Evolutionary conservation across 345 rosid species (phyloP).

Genomic region (Ceriops decandra): DNA sequence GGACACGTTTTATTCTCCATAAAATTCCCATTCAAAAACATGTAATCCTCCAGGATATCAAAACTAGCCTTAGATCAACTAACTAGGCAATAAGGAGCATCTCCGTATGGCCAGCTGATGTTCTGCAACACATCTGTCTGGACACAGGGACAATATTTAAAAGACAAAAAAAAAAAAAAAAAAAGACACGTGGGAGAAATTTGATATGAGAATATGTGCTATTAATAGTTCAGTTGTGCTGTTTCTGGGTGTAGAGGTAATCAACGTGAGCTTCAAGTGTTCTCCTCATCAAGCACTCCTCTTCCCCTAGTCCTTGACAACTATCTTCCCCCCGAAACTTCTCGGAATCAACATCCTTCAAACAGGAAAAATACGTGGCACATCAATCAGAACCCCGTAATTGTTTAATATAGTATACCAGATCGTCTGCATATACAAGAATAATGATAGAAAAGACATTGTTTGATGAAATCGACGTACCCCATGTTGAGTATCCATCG

Average conservation of each 20-base stretch:
- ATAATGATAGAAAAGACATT: neutral
- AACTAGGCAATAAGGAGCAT: too few relatives aligned
- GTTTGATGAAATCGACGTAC: conserved; percentile 5
- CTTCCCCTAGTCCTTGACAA: conserved; percentile 14
- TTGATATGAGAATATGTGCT: neutral
- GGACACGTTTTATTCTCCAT: too few relatives aligned
- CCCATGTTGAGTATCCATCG: neutral
- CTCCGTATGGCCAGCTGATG: too few relatives aligned
- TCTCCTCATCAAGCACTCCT: conserved; percentile 21
- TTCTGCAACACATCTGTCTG: too few relatives aligned
- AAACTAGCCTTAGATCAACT: too few relatives aligned
- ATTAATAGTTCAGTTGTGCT: conserved; percentile 1
- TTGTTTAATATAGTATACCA: too few relatives aligned
- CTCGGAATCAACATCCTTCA: neutral
- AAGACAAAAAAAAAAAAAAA: neutral
- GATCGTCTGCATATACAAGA: too few relatives aligned
- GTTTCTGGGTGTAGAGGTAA: conserved; percentile 21
- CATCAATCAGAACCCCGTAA: too few relatives aligned
- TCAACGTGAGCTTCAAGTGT: conserved; percentile 21
- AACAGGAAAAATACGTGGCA: neutral
- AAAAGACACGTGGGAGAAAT: neutral
- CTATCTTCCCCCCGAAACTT: neutral
- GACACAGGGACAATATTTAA: neutral
- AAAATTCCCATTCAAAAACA: too few relatives aligned
- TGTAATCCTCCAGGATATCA: neutral